Evolutionary conservation across 2,329 filamentous ascomycete genomes (phyloP).

Genomic region (Penicillium sp.): DNA sequence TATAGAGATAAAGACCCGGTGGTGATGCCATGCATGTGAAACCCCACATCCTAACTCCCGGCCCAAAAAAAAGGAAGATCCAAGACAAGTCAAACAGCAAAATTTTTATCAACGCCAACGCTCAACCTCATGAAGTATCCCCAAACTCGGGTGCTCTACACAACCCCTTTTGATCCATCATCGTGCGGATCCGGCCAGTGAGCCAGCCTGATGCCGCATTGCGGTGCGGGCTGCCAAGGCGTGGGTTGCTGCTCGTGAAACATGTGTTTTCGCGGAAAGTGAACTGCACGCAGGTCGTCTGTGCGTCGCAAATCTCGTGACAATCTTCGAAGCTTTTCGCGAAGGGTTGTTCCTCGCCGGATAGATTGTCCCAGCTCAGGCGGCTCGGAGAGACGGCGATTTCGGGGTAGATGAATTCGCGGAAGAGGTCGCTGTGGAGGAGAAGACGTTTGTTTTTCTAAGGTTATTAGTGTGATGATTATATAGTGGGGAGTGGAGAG

Average conservation of each 20-base stretch:
- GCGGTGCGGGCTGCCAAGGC: slow-evolving; percentile 26
- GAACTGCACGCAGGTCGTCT: slow-evolving; percentile 33
- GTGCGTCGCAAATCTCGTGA: slow-evolving; percentile 25
- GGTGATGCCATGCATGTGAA: slow-evolving; percentile 3
- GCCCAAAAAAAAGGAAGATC: not conserved
- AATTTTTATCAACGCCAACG: not conserved
- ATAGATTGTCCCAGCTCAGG: slow-evolving; percentile 37
- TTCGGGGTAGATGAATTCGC: slow-evolving; percentile 36
- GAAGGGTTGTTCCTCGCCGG: slow-evolving; percentile 29
- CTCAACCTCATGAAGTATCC: not conserved
- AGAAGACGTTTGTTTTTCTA: slow-evolving; percentile 28
- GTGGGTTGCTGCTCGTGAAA: slow-evolving; percentile 31
- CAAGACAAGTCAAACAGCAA: not conserved
- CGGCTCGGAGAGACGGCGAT: slow-evolving; percentile 26
- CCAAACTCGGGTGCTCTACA: slow-evolving; percentile 31
- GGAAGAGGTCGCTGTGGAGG: slow-evolving; percentile 39
- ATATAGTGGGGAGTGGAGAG: not conserved
- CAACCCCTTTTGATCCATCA: slow-evolving; percentile 28
- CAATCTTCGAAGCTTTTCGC: slow-evolving; percentile 32
- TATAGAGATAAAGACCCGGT: not conserved
- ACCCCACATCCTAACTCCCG: not conserved
- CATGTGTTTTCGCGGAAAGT: slow-evolving; percentile 29
- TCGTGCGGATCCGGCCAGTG: slow-evolving; percentile 26
- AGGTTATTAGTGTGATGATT: not conserved
- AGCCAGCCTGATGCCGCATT: slow-evolving; percentile 34